A percentile compares a stretch with the other conserved stretches of the same genome.
phyloP scores from a whole-genome alignment of 1,284 basidiomycete genomes.

The Polyporus tsugae region DNA sequence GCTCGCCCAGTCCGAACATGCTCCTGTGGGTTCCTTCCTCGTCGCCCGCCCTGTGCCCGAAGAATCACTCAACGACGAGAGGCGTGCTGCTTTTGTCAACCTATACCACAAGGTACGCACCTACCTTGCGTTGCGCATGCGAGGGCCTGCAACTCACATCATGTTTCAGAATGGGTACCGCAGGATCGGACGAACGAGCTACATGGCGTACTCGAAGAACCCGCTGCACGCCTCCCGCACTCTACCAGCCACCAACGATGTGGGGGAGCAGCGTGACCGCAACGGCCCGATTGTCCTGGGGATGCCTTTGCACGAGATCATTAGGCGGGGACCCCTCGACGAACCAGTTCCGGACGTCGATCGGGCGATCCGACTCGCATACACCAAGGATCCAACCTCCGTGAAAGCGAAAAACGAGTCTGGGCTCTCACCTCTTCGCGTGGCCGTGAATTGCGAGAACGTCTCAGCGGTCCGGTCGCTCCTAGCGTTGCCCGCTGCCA shows the following conservation, averaged over 20 bases:
- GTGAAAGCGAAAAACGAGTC: neutral
- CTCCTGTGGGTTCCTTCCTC: slow-evolving; percentile 28
- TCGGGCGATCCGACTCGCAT: neutral
- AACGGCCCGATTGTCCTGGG: neutral
- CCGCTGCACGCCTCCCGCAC: slow-evolving; percentile 25
- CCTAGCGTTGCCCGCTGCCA: slow-evolving; percentile 10
- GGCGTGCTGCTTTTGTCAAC: neutral
- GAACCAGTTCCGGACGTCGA: neutral
- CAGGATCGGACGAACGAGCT: slow-evolving; percentile 27
- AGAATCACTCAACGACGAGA: neutral
- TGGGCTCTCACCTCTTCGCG: neutral
- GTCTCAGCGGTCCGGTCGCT: neutral
- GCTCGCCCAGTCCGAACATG: slow-evolving; percentile 36
- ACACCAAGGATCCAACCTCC: neutral
- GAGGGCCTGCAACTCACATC: neutral
- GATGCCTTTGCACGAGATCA: neutral
- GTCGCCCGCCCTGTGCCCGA: slow-evolving; percentile 34
- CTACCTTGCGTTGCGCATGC: neutral
- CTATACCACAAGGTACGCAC: neutral
- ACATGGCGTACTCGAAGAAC: slow-evolving; percentile 22
- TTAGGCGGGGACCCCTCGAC: neutral
- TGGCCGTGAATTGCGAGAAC: neutral
- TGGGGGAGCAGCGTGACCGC: slow-evolving; percentile 2
- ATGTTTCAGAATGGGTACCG: slow-evolving; percentile 27
- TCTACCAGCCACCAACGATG: slow-evolving; percentile 19